phyloP scores from a whole-genome alignment of 768 basidiomycete species.

The Hypholoma fasciculare region DNA sequence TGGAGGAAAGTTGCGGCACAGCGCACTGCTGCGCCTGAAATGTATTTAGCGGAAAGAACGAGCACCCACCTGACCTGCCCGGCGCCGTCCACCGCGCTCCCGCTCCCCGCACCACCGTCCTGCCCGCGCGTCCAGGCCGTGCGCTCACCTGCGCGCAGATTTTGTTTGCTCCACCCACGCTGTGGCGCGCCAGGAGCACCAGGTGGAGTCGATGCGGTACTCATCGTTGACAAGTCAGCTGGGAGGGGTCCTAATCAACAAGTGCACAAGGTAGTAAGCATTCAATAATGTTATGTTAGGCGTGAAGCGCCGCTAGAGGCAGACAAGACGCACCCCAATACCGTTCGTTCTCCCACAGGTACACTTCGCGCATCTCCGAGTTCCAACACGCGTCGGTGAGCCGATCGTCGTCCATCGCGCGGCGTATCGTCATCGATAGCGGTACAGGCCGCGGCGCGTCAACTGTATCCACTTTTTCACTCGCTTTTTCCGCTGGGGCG shows the following conservation, averaged over 20 bases:
- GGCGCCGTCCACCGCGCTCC: slow-evolving; percentile 38
- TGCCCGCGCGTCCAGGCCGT: slow-evolving; percentile 68
- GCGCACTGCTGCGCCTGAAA: neutral
- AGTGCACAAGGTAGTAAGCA: neutral
- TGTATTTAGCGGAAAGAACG: slow-evolving; percentile 1
- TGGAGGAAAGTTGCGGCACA: neutral
- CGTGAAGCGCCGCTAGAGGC: neutral
- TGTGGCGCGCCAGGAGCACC: slow-evolving; percentile 4
- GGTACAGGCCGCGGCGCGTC: slow-evolving; percentile 4
- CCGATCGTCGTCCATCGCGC: slow-evolving; percentile 62
- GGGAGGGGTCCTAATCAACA: slow-evolving; percentile 9
- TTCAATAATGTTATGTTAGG: neutral
- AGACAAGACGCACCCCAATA: slow-evolving; percentile 31
- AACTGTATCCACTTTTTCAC: neutral
- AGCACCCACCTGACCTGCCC: slow-evolving; percentile 65
- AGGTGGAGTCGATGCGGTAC: neutral
- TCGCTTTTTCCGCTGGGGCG: neutral
- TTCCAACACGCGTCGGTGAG: slow-evolving; percentile 66
- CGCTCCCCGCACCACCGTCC: slow-evolving; percentile 55
- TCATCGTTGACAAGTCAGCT: slow-evolving; percentile 1
- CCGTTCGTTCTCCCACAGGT: slow-evolving; percentile 83
- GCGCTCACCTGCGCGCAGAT: slow-evolving; percentile 48
- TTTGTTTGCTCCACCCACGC: slow-evolving; percentile 43
- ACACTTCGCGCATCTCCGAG: slow-evolving; percentile 64
- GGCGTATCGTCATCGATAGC: slow-evolving; percentile 29